Evolutionary conservation across 768 basidiomycete genomes (phyloP), one percentile per base, ranked within the genome.

Genomic region (Floccularia luteovirens): DNA sequence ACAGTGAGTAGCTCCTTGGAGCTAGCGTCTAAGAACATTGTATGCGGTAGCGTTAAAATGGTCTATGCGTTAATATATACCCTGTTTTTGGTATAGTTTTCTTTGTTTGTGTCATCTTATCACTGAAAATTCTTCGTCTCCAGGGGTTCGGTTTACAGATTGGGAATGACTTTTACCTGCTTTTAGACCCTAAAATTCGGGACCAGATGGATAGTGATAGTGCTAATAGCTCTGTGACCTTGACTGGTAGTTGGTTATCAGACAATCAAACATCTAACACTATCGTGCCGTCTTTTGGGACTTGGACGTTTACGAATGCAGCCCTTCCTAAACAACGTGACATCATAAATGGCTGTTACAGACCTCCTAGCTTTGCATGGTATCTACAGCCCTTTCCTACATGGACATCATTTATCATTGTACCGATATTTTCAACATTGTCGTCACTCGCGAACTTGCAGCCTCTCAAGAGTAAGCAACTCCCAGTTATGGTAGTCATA

Each of bases 1-100:
- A 22, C 42, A 64, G 88, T 90, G 50, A 88, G 78, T 48, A 85
- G 85, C 51, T 86, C 87, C 17, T 67, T 90, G 46, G 87, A 90
- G 56, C 62, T 90, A 41, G 87, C 85, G 1, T 89, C 87, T 1
- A 88, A 86, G 58, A 90, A 90, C 46, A 87, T 90, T 21, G 75
- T 88, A 2, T 82, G 79, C 42, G 88, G 87, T 24, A 82, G 83
- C 44, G 85, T 89, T 44, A 86, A 86, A 59, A 84, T 90, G 80
- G 85, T 90, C 13, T 89, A 87, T 44, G 84, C 88, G n/a, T 67
- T 90, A 45, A 87, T 90, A 23, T 90, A 89, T 49, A 88, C 88
- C 0, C 63, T 90, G 5, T 90, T 89, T 55, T 58, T 90, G 54
- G 74, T 74, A 46, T 43, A 23, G 19, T 32, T 24, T 23, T 10